Evolutionary conservation across 192 early-diverging fungal genomes (phyloP), one percentile per base, ranked within the genome.

Genomic region (Mortierella antarctica): DNA sequence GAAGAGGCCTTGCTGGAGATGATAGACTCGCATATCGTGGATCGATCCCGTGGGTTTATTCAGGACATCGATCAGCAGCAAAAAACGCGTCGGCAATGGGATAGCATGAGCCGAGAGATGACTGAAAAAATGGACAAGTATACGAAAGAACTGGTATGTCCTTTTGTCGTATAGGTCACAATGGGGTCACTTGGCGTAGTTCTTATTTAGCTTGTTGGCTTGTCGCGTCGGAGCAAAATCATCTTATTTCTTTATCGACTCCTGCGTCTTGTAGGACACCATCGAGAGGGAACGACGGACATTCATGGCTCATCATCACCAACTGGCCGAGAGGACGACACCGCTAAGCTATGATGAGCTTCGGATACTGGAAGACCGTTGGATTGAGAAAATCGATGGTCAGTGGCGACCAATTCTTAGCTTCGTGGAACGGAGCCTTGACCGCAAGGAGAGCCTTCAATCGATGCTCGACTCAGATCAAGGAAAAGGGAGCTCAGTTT

Each of bases 371-470:
- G 75, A 70, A 23, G 49, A 66, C 40, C 47, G 55, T 3, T 78
- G 75, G 75, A 59, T 64, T 10, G 62, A 65, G 23, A 70, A 60
- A 10, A 66, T 61, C 14, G 64, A 58, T 41, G 62, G 53, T 6
- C 54, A 46, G 41, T 78, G 75, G 75, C 55, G 47, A 13, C 75
- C 75, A 5, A 65, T 78, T 8, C 57, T 78, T 14, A 31, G 67
- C 20, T 60, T 65, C 54, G 23, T 70, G 20, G 68, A 78, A 49
- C 47, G 45, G 4, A 52, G 53, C 52, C 46, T 65, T 11, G 67
- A 44, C 2, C 44, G 62, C 48, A 76, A 57, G 41, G 62, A 69
- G 1, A 12, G 49, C 10, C 14, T 74, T 6, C 56, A 52, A 18
- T 44, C 60, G 9, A 14, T 67, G 5, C 40, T 74, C 6, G 51